Evolutionary conservation across 2,329 filamentous ascomycete species (phyloP).

Genomic region (Pestalotiopsis sp.): DNA sequence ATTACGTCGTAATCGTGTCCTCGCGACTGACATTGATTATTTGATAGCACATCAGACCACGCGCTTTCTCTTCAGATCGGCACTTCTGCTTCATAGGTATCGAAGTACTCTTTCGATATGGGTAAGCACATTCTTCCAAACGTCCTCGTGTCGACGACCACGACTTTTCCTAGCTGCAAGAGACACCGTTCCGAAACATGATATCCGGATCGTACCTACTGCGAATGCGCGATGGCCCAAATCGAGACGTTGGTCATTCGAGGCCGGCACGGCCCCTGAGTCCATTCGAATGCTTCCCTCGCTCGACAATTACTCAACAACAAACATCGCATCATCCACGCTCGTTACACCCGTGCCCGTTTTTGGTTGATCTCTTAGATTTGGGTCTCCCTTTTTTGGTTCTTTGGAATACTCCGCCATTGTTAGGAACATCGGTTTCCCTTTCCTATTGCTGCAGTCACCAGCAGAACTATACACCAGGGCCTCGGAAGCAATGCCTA

Average conservation of each 20-base stretch:
- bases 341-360: slow-evolving; percentile 28
- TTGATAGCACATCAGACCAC: slow-evolving; percentile 21
- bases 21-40: slow-evolving; percentile 24
- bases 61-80: slow-evolving; percentile 22
- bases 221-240: background rate
- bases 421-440: slow-evolving; percentile 33
- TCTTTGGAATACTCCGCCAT: slow-evolving; percentile 35
- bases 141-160: slow-evolving; percentile 16
- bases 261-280: slow-evolving; percentile 13
- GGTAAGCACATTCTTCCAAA: slow-evolving; percentile 41
- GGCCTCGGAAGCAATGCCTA: slow-evolving; percentile 33
- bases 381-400: slow-evolving; percentile 39
- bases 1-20: slow-evolving; percentile 4
- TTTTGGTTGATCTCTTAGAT: slow-evolving; percentile 47
- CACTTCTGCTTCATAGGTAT: slow-evolving; percentile 25
- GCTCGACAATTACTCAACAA: background rate
- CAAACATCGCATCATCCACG: slow-evolving; percentile 22
- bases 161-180: slow-evolving; percentile 23
- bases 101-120: slow-evolving; percentile 39
- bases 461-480: slow-evolving; percentile 18
- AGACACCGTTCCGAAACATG: slow-evolving; percentile 16
- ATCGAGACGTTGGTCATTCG: slow-evolving; percentile 12
- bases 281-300: background rate
- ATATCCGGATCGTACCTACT: slow-evolving; percentile 15
- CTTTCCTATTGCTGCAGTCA: slow-evolving; percentile 16